Base-by-base conservation (phyloP, 345 rosid genomes). In the Barbarea vulgaris region DNA sequence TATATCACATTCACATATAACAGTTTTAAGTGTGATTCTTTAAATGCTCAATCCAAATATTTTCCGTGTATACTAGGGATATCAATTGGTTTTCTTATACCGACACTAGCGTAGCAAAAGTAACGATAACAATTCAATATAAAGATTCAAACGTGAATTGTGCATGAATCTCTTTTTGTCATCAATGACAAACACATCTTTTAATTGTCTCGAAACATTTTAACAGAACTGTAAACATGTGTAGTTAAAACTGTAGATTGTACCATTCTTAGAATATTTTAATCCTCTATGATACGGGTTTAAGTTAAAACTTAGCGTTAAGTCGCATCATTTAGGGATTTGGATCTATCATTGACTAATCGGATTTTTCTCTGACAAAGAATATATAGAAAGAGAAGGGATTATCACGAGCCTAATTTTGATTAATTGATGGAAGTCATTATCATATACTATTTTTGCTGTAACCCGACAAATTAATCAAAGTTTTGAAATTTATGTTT, bases 281-380 rank as follows among this genome's bases (percentile, higher is more conserved):
- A 28, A 30, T 3, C 22, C 7, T 30, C 22, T 15, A 48, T 34
- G 68, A 44, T 21, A 50, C n/a, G n/a, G 30, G 46, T 7, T 34
- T 14, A 36, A 36, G 3, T 25, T 4, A 21, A 69, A 70, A 21
- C 19, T 18, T 54, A 54, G 7, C 2, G 14, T 9, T 13, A 46
- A 37, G 61, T 67, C 73, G 14, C 55, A 39, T 60, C 63, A 68
- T 51, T 59, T 50, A 75, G 74, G 69, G 27, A 75, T 67, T 48
- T 42, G 73, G 47, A 67, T 68, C 53, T 19, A 50, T 67, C 62
- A 37, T 61, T 67, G 69, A 68, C 79, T 51, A 48, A 57, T 47
- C 21, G 44, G 17, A 11, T 3, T 47, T 28, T 44, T 36, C 3
- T 56, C 18, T 67, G 79, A 47, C 59, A 36, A 5, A 11, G 18